A percentile compares a stretch with the other conserved stretches of the same genome.
These are phyloP conservation scores for Phytophthora agathidicida DNA, from an alignment of 352 stramenopile genomes.

Conservation along the genomic window DNA sequence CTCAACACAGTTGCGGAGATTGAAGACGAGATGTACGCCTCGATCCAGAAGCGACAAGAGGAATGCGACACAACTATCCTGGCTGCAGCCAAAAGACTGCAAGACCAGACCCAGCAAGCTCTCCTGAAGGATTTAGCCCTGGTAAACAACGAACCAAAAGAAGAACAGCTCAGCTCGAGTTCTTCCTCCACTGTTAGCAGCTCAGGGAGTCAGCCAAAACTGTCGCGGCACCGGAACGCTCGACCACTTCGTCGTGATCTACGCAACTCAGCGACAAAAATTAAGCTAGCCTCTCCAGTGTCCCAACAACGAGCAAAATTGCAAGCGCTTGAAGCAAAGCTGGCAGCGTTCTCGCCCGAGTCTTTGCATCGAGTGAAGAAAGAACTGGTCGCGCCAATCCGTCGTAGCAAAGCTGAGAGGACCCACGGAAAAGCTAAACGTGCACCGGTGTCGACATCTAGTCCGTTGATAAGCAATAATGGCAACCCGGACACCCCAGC, in stretches of 20 bases:
- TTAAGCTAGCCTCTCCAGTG: conserved; percentile 44
- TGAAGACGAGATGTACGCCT: conserved; percentile 47
- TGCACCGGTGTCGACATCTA: neutral
- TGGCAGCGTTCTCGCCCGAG: conserved; percentile 54
- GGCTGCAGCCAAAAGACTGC: conserved; percentile 47
- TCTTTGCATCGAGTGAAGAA: conserved; percentile 50
- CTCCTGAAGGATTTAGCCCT: conserved; percentile 29
- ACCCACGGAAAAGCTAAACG: neutral
- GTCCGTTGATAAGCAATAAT: neutral
- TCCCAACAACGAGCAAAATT: conserved; percentile 61
- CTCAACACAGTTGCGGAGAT: conserved; percentile 60
- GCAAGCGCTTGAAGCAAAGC: conserved; percentile 56
- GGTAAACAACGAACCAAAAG: neutral
- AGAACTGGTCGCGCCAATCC: conserved; percentile 11
- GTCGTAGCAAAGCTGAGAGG: neutral
- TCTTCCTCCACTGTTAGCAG: conserved; percentile 19
- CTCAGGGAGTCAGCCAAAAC: conserved; percentile 18
- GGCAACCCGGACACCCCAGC: neutral
- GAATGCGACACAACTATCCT: conserved; percentile 46
- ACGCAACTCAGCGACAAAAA: conserved; percentile 1
- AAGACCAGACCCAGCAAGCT: conserved; percentile 46
- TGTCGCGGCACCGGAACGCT: neutral
- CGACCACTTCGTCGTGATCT: conserved; percentile 7
- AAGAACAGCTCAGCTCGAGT: conserved; percentile 8
- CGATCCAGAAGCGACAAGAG: conserved; percentile 53